Percentiles rank a stretch among this genome's conserved stretches.
phyloP scores from a whole-genome alignment of 2,329 filamentous ascomycete genomes.

The Ascochyta pisi region DNA sequence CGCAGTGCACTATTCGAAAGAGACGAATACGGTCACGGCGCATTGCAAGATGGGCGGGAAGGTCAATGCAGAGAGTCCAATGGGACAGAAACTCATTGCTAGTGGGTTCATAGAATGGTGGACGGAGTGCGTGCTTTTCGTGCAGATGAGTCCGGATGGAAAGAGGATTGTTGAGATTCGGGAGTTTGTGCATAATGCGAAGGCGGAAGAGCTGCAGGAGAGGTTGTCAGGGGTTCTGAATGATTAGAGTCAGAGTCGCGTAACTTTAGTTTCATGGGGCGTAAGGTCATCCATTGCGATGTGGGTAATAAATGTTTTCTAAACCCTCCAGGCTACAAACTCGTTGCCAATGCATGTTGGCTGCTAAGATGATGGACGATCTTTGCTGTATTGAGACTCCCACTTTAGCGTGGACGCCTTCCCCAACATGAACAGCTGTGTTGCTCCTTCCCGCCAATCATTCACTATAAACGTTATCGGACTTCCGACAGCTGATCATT shows the following conservation, averaged over 20 bases:
- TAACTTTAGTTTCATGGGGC: not conserved
- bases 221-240: constrained; percentile 49
- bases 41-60: constrained; percentile 39
- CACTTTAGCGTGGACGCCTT: not conserved
- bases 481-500: constrained; percentile 7
- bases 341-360: not conserved
- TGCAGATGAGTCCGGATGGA: constrained; percentile 32
- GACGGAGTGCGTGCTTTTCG: constrained; percentile 36
- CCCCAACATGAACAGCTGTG: not conserved
- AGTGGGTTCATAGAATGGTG: constrained; percentile 32
- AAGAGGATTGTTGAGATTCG: constrained; percentile 33
- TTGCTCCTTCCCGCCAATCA: not conserved
- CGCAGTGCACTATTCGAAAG: constrained; percentile 27
- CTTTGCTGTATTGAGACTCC: not conserved
- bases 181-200: constrained; percentile 54
- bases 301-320: too few species aligned
- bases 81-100: constrained; percentile 24
- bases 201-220: constrained; percentile 43
- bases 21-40: constrained; percentile 48
- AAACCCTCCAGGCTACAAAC: too few species aligned
- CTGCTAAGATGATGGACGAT: not conserved
- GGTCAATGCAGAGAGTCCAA: constrained; percentile 26
- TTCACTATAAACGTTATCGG: constrained; percentile 1
- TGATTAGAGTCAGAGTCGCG: not conserved
- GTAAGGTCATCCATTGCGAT: too few species aligned